phyloP scores from a whole-genome alignment of 768 basidiomycete genomes.

The Ephemerocybe angulata region DNA sequence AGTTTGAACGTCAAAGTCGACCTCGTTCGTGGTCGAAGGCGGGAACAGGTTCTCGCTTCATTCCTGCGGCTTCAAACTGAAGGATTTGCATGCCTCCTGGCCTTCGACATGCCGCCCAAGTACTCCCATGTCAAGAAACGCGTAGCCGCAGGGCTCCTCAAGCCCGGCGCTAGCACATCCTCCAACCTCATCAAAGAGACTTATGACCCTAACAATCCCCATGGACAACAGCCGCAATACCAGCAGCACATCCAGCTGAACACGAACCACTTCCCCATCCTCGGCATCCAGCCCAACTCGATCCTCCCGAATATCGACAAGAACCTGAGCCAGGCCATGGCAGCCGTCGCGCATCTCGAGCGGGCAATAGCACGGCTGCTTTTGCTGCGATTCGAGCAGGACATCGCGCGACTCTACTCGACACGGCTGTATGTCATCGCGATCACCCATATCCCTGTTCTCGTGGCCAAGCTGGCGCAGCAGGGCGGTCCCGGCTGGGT shows the following conservation, averaged over 20 bases:
- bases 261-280: slow-evolving; percentile 12
- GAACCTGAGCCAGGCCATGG: slow-evolving; percentile 51
- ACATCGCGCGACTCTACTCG: slow-evolving; percentile 71
- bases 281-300: slow-evolving; percentile 21
- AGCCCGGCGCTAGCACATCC: slow-evolving; percentile 36
- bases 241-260: slow-evolving; percentile 24
- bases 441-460: slow-evolving; percentile 62
- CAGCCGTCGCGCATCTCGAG: slow-evolving; percentile 64
- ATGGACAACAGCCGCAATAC: slow-evolving; percentile 5
- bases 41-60: too few relatives aligned
- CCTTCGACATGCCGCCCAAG: slow-evolving; percentile 56
- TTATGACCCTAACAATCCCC: slow-evolving; percentile 13
- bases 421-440: slow-evolving; percentile 64
- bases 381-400: slow-evolving; percentile 67
- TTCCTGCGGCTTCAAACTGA: too few relatives aligned
- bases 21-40: too few relatives aligned
- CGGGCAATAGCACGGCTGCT: slow-evolving; percentile 65
- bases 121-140: slow-evolving; percentile 75
- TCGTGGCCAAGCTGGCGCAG: slow-evolving; percentile 61
- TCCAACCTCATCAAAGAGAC: slow-evolving; percentile 30
- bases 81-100: not conserved
- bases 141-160: slow-evolving; percentile 44
- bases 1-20: too few relatives aligned
- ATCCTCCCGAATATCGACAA: slow-evolving; percentile 49
- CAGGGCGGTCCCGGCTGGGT: slow-evolving; percentile 67